These are phyloP conservation scores for Suillus placidus DNA, from an alignment of 768 basidiomycete species.

Conservation along the genomic window DNA sequence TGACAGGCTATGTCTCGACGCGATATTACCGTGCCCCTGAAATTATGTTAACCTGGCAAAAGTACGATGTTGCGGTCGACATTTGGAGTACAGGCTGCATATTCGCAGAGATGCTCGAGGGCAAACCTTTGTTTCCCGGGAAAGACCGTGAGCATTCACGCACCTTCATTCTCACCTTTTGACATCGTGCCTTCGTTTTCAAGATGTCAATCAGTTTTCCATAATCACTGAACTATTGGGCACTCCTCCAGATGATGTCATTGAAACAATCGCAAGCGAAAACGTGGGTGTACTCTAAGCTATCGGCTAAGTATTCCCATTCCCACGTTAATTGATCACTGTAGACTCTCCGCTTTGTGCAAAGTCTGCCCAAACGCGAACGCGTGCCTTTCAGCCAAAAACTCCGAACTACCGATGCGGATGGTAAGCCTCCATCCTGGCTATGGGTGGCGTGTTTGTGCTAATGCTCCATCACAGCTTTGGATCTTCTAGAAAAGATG, in stretches of 20 bases:
- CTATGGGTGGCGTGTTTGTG: neutral
- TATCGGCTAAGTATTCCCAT: conserved; percentile 4
- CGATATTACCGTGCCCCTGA: conserved; percentile 99
- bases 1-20: conserved; percentile 99
- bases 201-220: conserved; percentile 99
- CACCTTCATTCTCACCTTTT: conserved; percentile 12
- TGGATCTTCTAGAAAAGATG: conserved; percentile 98
- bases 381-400: conserved; percentile 95
- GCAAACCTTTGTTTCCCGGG: conserved; percentile 97
- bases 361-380: conserved; percentile 94
- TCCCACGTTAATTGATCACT: conserved; percentile 16
- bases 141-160: conserved; percentile 86
- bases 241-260: conserved; percentile 99
- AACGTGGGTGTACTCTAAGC: conserved; percentile 61
- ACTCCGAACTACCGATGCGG: conserved; percentile 82
- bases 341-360: conserved; percentile 98
- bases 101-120: conserved; percentile 99
- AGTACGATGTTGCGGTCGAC: conserved; percentile 99
- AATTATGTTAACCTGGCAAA: conserved; percentile 99
- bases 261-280: conserved; percentile 96
- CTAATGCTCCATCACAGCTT: conserved; percentile 49
- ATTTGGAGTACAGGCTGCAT: conserved; percentile 99
- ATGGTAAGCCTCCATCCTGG: conserved; percentile 53
- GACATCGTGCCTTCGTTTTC: conserved; percentile 12
- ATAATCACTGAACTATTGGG: conserved; percentile 98